These are phyloP conservation scores for Lepidium didymum DNA, from an alignment of 345 rosid species.

Conservation along the genomic window DNA sequence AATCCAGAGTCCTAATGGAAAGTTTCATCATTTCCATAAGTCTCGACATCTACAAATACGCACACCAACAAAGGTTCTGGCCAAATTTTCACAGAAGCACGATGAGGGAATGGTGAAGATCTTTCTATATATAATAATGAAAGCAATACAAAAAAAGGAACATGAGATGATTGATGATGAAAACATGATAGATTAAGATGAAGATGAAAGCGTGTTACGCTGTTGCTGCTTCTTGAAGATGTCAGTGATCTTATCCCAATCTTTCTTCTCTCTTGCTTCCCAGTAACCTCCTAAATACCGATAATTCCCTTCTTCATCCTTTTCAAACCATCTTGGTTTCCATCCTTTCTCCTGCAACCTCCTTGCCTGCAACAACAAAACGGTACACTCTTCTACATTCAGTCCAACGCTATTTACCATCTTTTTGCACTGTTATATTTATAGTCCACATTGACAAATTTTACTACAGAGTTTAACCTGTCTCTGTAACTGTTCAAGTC, in stretches of 20 bases:
- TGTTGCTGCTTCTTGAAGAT: conserved; percentile 59
- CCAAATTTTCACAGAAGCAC: conserved; percentile 26
- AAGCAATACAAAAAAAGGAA: neutral
- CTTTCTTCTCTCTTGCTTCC: conserved; percentile 72
- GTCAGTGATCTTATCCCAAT: conserved; percentile 64
- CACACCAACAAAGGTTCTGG: conserved; percentile 25
- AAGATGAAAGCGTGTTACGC: conserved; percentile 30
- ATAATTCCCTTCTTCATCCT: conserved; percentile 86
- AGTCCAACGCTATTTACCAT: neutral
- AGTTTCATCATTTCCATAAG: neutral
- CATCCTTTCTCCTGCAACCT: conserved; percentile 96
- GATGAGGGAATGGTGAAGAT: conserved; percentile 27
- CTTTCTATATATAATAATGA: conserved; percentile 7
- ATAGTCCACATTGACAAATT: neutral
- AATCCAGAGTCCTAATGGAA: neutral
- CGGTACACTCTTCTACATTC: neutral
- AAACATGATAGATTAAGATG: conserved; percentile 12
- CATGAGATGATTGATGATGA: conserved; percentile 1
- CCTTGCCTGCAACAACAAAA: conserved; percentile 60
- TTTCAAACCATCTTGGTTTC: conserved; percentile 91
- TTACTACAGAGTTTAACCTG: conserved; percentile 41
- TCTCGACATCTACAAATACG: conserved; percentile 15
- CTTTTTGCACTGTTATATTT: neutral
- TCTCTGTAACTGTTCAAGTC: conserved; percentile 96
- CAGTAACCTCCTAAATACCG: conserved; percentile 81